phyloP scores from a whole-genome alignment of 805 yeast species.

The Nakazawaea laoshanensis region DNA sequence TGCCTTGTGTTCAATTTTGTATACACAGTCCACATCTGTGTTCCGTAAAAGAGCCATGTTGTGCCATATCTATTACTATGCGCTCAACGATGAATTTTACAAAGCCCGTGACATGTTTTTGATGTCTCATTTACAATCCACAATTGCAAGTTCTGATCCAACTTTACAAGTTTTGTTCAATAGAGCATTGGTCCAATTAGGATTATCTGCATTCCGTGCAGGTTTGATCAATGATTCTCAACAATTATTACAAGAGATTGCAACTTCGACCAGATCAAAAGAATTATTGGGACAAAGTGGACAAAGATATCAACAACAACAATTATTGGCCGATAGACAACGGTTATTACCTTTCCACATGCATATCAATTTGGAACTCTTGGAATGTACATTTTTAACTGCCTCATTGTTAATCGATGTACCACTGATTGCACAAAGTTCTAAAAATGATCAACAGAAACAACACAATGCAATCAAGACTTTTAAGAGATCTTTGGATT shows the following conservation, averaged over 20 bases:
- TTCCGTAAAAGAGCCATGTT: slow-evolving; percentile 80
- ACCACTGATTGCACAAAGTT: slow-evolving; percentile 76
- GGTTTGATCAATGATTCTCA: slow-evolving; percentile 84
- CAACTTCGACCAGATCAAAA: slow-evolving; percentile 76
- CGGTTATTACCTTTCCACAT: slow-evolving; percentile 94
- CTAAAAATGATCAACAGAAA: slow-evolving; percentile 54
- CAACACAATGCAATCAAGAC: slow-evolving; percentile 50
- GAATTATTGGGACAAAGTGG: slow-evolving; percentile 90
- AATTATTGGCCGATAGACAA: slow-evolving; percentile 52
- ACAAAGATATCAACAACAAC: slow-evolving; percentile 53
- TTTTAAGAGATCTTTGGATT: slow-evolving; percentile 84
- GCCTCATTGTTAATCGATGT: slow-evolving; percentile 84
- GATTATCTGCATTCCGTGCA: slow-evolving; percentile 87
- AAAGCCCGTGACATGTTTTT: slow-evolving; percentile 85
- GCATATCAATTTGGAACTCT: slow-evolving; percentile 92
- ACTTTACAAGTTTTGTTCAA: slow-evolving; percentile 86
- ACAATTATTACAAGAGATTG: slow-evolving; percentile 80
- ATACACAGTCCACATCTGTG: slow-evolving; percentile 56
- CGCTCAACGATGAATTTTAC: slow-evolving; percentile 77
- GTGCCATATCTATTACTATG: slow-evolving; percentile 81
- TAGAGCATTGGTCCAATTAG: slow-evolving; percentile 92
- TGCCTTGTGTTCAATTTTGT: slow-evolving; percentile 54
- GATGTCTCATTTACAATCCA: slow-evolving; percentile 75
- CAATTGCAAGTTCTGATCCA: slow-evolving; percentile 80
- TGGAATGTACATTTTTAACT: slow-evolving; percentile 91